These are phyloP conservation scores for Mycena sp. DNA, from an alignment of 1,284 basidiomycete genomes.

Conservation along the genomic window DNA sequence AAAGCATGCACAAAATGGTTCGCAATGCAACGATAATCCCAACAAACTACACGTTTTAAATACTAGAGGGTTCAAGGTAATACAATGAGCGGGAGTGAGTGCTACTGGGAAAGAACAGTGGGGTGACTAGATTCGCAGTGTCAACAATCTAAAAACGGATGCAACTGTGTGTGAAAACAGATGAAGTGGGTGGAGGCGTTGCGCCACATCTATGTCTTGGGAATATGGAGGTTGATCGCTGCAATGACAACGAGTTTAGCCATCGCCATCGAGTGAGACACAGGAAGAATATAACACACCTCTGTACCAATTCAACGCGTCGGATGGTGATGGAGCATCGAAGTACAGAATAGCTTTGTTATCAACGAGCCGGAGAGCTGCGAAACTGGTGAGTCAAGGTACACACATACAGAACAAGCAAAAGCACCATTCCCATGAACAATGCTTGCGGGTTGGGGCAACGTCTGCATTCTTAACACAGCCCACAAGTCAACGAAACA, in stretches of 20 bases:
- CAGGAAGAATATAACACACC: slow-evolving; percentile 54
- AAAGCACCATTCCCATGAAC: slow-evolving; percentile 81
- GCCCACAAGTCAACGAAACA: slow-evolving; percentile 90
- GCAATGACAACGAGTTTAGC: slow-evolving; percentile 16
- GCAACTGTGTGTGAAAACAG: slow-evolving; percentile 18
- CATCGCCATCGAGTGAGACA: background rate
- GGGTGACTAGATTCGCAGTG: slow-evolving; percentile 27
- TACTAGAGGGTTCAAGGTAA: slow-evolving; percentile 48
- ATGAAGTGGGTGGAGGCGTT: slow-evolving; percentile 8
- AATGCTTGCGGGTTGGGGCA: slow-evolving; percentile 90
- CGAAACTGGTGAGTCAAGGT: slow-evolving; percentile 16
- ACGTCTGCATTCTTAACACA: slow-evolving; percentile 90
- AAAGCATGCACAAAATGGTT: slow-evolving; percentile 31
- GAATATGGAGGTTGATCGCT: slow-evolving; percentile 75
- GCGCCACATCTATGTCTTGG: slow-evolving; percentile 52
- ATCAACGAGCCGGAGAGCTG: slow-evolving; percentile 84
- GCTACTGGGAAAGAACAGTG: slow-evolving; percentile 15
- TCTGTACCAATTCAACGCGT: slow-evolving; percentile 91
- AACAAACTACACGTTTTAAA: slow-evolving; percentile 24
- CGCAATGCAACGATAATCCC: slow-evolving; percentile 18
- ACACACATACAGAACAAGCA: slow-evolving; percentile 16
- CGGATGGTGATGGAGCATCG: slow-evolving; percentile 82
- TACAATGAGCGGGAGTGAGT: slow-evolving; percentile 27
- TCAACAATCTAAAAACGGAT: slow-evolving; percentile 43
- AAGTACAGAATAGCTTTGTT: slow-evolving; percentile 95